Evolutionary conservation across 1,284 basidiomycete genomes (phyloP).

Genomic region (Melampsora larici-populina): DNA sequence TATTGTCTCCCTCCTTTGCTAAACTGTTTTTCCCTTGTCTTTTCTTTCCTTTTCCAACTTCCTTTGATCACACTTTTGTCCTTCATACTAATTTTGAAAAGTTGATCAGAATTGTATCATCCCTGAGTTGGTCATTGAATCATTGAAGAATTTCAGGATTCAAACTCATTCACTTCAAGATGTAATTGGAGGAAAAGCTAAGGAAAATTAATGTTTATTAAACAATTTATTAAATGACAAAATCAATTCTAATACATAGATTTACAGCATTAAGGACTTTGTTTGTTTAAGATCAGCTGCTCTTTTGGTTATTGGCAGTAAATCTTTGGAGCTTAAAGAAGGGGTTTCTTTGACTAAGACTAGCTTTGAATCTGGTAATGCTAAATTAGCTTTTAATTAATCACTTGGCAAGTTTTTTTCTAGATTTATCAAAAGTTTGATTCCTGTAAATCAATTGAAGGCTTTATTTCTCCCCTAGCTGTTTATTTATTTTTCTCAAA

Average conservation of each 20-base stretch:
- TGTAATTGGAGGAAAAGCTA: constrained; percentile 55
- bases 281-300: constrained; percentile 81
- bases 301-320: constrained; percentile 72
- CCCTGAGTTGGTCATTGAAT: not conserved
- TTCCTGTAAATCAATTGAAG: no score
- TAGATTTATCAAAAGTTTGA: no score
- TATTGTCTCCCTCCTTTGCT: no score
- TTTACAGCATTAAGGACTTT: constrained; percentile 71
- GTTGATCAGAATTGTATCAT: constrained; percentile 10
- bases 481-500: no score
- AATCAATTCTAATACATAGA: constrained; percentile 44
- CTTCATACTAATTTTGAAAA: constrained; percentile 65
- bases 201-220: constrained; percentile 71
- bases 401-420: constrained; percentile 56
- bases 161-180: constrained; percentile 13
- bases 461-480: no score
- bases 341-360: constrained; percentile 71
- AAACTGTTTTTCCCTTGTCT: no score
- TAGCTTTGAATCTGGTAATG: constrained; percentile 69
- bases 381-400: constrained; percentile 66
- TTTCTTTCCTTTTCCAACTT: no score
- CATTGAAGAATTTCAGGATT: constrained; percentile 12
- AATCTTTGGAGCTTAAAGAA: constrained; percentile 67
- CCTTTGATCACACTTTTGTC: no score
- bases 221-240: constrained; percentile 60